Conservation (phyloP, 2,329 filamentous ascomycete genomes). For the Fusarium palustre region DNA sequence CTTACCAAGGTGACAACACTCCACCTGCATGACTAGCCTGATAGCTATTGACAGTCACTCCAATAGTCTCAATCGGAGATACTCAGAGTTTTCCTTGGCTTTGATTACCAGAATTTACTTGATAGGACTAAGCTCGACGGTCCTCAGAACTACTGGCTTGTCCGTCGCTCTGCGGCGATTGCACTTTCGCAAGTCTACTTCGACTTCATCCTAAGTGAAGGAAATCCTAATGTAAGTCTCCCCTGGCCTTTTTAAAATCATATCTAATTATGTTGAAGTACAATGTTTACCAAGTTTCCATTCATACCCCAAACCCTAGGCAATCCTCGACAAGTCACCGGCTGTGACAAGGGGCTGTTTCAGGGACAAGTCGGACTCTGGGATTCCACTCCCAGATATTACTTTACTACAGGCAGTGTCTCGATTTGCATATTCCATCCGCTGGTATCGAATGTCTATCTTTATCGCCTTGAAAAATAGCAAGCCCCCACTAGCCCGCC, state of each 20-base stretch:
- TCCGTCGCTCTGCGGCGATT: not conserved
- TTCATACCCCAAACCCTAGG: not conserved
- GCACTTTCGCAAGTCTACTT: not conserved
- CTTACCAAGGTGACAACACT: accelerated
- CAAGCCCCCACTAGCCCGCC: not conserved
- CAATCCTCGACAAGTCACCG: not conserved
- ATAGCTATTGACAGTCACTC: not conserved
- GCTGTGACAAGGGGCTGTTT: not conserved
- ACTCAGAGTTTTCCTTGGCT: not conserved
- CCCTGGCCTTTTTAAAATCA: accelerated
- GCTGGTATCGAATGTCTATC: not conserved
- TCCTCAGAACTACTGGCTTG: not conserved
- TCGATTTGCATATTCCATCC: not conserved
- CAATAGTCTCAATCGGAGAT: not conserved
- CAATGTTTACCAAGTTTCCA: not conserved
- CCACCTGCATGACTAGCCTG: not conserved
- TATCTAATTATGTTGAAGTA: not conserved
- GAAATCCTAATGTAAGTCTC: not conserved
- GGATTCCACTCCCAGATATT: not conserved
- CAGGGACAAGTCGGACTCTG: not conserved
- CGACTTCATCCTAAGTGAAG: not conserved
- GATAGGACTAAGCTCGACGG: not conserved
- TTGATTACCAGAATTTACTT: not conserved
- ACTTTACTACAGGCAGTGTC: not conserved
- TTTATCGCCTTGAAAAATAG: accelerated